Conservation (phyloP, 176 grass and related monocot species). For the Aegilops longissima region DNA sequence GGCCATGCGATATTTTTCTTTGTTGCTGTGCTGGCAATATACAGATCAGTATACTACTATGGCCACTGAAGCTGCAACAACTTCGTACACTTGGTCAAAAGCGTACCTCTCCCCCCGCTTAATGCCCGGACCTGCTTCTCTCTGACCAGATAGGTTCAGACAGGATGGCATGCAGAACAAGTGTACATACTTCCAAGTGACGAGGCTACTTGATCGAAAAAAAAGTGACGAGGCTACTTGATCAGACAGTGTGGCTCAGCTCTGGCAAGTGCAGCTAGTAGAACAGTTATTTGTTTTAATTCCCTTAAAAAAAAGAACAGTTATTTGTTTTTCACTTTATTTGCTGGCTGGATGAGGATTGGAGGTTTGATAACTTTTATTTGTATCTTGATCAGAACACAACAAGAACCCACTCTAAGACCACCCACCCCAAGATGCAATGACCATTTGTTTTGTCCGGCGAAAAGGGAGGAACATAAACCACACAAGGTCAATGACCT, state of each 20-base stretch:
- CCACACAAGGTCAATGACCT: constrained; percentile 32
- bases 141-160: constrained; percentile 41
- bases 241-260: neutral
- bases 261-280: neutral
- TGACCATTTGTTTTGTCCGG: constrained; percentile 20
- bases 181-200: constrained; percentile 30
- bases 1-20: neutral
- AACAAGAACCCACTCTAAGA: constrained; percentile 33
- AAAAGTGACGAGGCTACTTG: constrained; percentile 18
- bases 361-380: neutral
- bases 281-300: neutral
- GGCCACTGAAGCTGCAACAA: constrained; percentile 40
- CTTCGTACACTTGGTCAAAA: constrained; percentile 55
- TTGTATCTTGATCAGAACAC: constrained; percentile 25
- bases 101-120: constrained; percentile 35
- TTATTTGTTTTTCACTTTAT: neutral
- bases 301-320: neutral
- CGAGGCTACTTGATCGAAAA: neutral
- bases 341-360: neutral
- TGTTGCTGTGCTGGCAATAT: neutral
- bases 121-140: constrained; percentile 42
- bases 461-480: constrained; percentile 26
- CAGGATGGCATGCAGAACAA: constrained; percentile 33
- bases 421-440: constrained; percentile 53
- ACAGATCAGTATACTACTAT: constrained; percentile 4